These are phyloP conservation scores for Talaromyces sp. DNA, from an alignment of 2,329 filamentous ascomycete genomes.

Conservation along the genomic window DNA sequence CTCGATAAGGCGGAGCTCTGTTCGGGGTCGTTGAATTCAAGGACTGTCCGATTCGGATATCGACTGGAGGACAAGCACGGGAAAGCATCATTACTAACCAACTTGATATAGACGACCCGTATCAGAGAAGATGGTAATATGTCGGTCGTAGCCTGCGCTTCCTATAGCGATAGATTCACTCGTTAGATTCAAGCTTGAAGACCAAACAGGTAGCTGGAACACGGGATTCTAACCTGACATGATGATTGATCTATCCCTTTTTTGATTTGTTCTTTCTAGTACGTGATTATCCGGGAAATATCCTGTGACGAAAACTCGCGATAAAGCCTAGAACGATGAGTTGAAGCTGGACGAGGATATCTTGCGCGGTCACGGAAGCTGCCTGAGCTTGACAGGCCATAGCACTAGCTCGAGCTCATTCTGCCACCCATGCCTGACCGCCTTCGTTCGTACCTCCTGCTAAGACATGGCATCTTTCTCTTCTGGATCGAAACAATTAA, in stretches of 20 bases:
- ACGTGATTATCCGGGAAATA: background rate
- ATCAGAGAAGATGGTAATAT: slow-evolving; percentile 99
- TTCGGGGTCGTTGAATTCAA: background rate
- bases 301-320: background rate
- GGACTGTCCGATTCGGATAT: background rate
- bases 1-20: background rate
- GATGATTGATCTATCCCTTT: slow-evolving; percentile 3
- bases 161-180: slow-evolving; percentile 46
- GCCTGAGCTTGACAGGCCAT: slow-evolving; percentile 12
- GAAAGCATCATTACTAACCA: slow-evolving; percentile 60
- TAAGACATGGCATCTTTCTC: background rate
- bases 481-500: background rate
- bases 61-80: background rate
- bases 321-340: slow-evolving; percentile 6
- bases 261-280: background rate
- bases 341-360: slow-evolving; percentile 1
- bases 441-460: slow-evolving; percentile 4
- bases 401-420: slow-evolving; percentile 16
- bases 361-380: slow-evolving; percentile 15
- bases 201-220: slow-evolving; percentile 28
- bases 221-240: slow-evolving; percentile 43
- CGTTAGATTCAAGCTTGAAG: slow-evolving; percentile 16
- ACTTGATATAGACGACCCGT: slow-evolving; percentile 99
- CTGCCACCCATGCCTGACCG: slow-evolving; percentile 12
- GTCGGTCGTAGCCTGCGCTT: slow-evolving; percentile 90